Evolutionary conservation across 2,329 filamentous ascomycete genomes (phyloP).

Genomic region (Madurella mycetomatis): DNA sequence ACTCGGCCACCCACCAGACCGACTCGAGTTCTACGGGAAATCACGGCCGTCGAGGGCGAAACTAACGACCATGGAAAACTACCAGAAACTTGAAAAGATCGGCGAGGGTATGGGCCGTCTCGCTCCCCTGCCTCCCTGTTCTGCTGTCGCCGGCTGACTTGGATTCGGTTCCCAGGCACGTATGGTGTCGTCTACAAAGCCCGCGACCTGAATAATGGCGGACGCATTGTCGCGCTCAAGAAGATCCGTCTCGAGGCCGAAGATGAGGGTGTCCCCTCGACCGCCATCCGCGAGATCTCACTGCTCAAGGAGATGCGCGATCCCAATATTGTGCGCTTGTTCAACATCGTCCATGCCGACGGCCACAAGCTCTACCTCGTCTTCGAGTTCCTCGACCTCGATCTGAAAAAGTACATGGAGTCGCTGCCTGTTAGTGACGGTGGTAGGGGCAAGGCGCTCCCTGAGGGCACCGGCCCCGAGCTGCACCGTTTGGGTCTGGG

Average conservation of each 20-base stretch:
- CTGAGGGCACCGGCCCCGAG: conserved; percentile 63
- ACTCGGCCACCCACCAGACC: conserved; percentile 1
- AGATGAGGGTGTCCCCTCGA: conserved; percentile 85
- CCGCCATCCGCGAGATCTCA: conserved; percentile 86
- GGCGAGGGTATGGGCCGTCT: conserved; percentile 64
- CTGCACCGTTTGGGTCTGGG: conserved; percentile 67
- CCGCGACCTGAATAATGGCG: conserved; percentile 69
- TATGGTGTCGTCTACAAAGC: conserved; percentile 93
- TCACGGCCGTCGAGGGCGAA: neutral
- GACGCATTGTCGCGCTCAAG: conserved; percentile 83
- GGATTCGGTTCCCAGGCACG: conserved; percentile 54
- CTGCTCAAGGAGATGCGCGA: conserved; percentile 90
- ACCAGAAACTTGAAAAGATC: conserved; percentile 89
- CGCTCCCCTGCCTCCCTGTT: neutral
- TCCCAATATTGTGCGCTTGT: conserved; percentile 75
- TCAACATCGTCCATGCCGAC: conserved; percentile 88
- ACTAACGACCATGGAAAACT: conserved; percentile 67
- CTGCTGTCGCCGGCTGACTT: conserved; percentile 2
- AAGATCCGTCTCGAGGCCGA: conserved; percentile 90
- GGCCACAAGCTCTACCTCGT: conserved; percentile 90
- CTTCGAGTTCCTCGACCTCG: conserved; percentile 80
- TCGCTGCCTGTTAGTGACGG: conserved; percentile 75
- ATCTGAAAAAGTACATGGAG: conserved; percentile 95
- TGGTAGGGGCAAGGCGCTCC: conserved; percentile 74
- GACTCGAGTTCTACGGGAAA: neutral